Evolutionary conservation across 768 basidiomycete genomes (phyloP).

Genomic region (Russula brevipes): DNA sequence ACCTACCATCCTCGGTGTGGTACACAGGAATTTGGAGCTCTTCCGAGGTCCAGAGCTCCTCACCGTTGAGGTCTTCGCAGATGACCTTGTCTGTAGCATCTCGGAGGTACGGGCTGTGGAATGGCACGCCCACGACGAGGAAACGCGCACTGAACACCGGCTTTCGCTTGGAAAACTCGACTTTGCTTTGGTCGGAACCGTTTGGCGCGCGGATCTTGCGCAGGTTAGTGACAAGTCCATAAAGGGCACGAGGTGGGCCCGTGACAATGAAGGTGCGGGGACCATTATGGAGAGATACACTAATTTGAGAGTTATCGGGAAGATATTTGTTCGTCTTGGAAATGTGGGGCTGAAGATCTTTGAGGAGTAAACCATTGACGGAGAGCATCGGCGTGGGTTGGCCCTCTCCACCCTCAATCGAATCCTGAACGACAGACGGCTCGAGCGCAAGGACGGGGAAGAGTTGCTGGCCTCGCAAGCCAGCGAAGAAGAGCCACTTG

Average conservation of each 20-base stretch:
- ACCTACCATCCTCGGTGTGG: conserved; percentile 87
- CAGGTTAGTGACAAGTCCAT: conserved; percentile 87
- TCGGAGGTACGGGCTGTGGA: conserved; percentile 83
- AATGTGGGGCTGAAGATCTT: conserved; percentile 77
- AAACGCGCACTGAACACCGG: conserved; percentile 90
- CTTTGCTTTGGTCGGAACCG: conserved; percentile 90
- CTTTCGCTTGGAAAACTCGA: conserved; percentile 91
- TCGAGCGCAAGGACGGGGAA: conserved; percentile 92
- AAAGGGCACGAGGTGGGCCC: conserved; percentile 85
- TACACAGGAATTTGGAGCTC: conserved; percentile 82
- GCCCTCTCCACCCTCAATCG: conserved; percentile 90
- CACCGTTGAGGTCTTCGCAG: conserved; percentile 64
- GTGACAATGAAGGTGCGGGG: conserved; percentile 89
- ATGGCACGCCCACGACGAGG: conserved; percentile 92
- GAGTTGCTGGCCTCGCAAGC: conserved; percentile 86
- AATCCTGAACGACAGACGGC: conserved; percentile 79
- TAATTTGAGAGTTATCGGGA: conserved; percentile 67
- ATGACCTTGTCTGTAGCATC: conserved; percentile 72
- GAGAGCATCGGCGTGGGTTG: conserved; percentile 90
- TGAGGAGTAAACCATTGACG: conserved; percentile 72
- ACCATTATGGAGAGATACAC: conserved; percentile 90
- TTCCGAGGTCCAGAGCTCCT: conserved; percentile 68
- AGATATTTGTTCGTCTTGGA: conserved; percentile 85
- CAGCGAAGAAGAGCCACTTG: conserved; percentile 89
- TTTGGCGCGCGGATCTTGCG: conserved; percentile 84